Percentiles rank a stretch among this genome's conserved stretches.
phyloP scores from a whole-genome alignment of 208 protist genomes.

The Acanthamoeba culbertsoni region DNA sequence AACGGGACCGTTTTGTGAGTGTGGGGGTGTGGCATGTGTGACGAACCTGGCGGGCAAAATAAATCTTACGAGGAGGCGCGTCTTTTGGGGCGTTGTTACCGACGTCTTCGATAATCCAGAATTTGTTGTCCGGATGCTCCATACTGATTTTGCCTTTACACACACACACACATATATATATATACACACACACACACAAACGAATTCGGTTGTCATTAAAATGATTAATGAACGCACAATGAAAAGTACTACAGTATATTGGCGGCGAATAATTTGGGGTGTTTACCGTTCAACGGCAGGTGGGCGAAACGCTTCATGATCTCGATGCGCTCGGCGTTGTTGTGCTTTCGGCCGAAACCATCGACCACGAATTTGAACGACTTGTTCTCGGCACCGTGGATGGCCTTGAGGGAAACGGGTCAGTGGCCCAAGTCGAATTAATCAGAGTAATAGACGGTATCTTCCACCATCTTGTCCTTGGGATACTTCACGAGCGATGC shows the following conservation, averaged over 20 bases:
- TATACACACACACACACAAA: no score
- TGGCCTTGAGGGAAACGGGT: background rate
- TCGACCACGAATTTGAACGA: constrained; percentile 38
- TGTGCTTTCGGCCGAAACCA: constrained; percentile 31
- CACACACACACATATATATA: no score
- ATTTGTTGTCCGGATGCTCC: background rate
- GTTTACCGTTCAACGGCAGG: background rate
- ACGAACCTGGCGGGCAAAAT: constrained; percentile 23
- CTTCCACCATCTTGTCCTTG: background rate
- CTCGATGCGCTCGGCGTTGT: background rate
- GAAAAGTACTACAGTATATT: no score
- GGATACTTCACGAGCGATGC: background rate
- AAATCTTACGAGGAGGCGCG: background rate
- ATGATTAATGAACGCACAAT: no score
- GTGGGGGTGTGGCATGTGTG: no score
- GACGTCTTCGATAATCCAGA: constrained; percentile 37
- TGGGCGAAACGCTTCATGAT: constrained; percentile 43
- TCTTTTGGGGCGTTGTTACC: background rate
- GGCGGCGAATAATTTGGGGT: background rate
- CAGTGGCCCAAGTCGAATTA: background rate
- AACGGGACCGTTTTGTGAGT: no score
- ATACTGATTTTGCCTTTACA: constrained; percentile 41
- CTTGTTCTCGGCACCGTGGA: background rate
- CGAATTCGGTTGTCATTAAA: no score
- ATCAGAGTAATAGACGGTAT: background rate